These are phyloP conservation scores for Taiozyma sp. DNA, from an alignment of 1,139 yeast species.

Conservation along the genomic window DNA sequence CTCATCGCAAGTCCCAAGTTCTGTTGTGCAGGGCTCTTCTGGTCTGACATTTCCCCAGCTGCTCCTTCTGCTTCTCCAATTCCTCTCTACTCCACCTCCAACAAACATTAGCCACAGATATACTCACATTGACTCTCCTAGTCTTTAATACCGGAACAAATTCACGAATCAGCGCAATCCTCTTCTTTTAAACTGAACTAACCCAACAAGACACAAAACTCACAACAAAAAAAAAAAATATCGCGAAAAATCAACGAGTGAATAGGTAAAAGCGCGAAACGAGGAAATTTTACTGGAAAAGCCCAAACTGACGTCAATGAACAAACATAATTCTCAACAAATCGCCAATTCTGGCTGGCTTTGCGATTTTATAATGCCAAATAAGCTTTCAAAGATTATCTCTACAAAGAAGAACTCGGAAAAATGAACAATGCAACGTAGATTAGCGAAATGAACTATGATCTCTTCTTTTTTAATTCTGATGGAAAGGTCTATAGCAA, in stretches of 20 bases:
- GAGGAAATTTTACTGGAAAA: background rate
- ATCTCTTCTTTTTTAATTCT: no score
- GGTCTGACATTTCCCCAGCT: background rate
- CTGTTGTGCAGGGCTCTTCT: background rate
- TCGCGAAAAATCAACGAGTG: background rate
- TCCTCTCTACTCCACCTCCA: background rate
- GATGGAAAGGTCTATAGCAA: no score
- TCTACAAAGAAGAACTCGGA: no score
- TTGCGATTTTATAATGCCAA: no score
- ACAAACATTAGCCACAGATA: no score
- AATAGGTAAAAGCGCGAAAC: background rate
- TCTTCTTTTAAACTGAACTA: background rate
- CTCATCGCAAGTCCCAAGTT: background rate
- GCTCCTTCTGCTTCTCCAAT: background rate
- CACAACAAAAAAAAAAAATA: background rate
- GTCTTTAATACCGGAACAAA: background rate
- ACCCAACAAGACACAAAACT: background rate
- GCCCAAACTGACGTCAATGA: background rate
- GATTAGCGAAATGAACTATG: background rate
- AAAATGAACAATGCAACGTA: background rate
- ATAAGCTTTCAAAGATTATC: no score
- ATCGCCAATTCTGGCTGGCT: background rate
- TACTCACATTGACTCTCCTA: background rate
- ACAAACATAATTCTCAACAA: background rate
- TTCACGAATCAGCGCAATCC: background rate